Base-by-base conservation (phyloP, 2,329 filamentous ascomycete species). In the Monosporascus sp. region DNA sequence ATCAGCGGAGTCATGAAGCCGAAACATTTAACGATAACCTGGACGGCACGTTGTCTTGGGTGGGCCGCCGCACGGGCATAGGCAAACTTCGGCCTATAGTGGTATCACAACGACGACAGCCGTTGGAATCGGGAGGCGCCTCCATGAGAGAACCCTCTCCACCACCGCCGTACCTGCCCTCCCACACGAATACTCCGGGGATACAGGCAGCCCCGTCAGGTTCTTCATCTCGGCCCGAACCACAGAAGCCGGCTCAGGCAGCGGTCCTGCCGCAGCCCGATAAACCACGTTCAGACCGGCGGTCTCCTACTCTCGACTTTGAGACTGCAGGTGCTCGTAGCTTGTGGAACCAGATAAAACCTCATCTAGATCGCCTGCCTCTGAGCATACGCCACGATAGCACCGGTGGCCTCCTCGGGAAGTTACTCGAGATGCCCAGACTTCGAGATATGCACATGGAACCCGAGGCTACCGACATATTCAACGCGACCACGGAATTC, bases 401-500 rank as follows among this genome's bases (percentile, higher is more conserved):
- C 19, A 43, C 19, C 3, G 20, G 40, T 24, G 17, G 17, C 20
- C 5, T 20, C 19, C 9, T 20, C 9, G 9, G n/a, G 19, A n/a
- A 43, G 9, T 20, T 43, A 11, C 40, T 43, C n/a, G 9, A 16
- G 19, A 11, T 43, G 40, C 8, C 40, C 9, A n/a, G 5, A 9
- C 19, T 8, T 0, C 40, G 40, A 3, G 19, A 43, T 4, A 19
- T 20, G 2, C 1, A 5, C 4, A 19, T 20, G 1, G 40, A 43
- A 2, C 19, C 6, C 3, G n/a, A 43, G 20, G n/a, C 7, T 1
- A 24, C 17, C 0, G 19, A n/a, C 1, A 43, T 9, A 7, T 43
- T 43, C 17, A 20, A 43, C 1, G n/a, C 20, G 0, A 20, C 19
- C 1, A 19, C 20, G 0, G 1, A 8, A 1, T 19, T 2, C 8